Conservation (phyloP, 768 basidiomycete species). For the Termitomyces sp. region DNA sequence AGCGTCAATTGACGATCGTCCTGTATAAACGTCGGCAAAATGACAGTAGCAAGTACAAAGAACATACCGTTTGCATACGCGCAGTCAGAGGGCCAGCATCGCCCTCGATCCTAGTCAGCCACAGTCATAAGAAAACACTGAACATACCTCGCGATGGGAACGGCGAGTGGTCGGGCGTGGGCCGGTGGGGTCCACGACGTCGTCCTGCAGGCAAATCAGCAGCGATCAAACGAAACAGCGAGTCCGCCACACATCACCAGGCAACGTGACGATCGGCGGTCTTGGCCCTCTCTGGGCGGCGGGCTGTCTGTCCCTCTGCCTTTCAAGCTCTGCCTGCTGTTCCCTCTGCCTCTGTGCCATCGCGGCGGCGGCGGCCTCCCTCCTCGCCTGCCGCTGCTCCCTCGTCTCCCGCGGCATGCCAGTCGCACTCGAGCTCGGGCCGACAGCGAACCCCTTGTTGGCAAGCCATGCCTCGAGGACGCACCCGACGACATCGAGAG, state of each 20-base stretch:
- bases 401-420: constrained; percentile 69
- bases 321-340: constrained; percentile 49
- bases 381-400: constrained; percentile 63
- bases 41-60: background rate
- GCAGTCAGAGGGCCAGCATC: background rate
- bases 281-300: constrained; percentile 1
- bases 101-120: background rate
- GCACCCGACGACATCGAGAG: constrained; percentile 88
- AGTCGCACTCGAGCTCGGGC: constrained; percentile 71
- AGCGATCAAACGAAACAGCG: background rate
- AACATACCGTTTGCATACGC: background rate
- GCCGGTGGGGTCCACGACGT: background rate
- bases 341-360: constrained; percentile 52
- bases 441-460: constrained; percentile 81
- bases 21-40: background rate
- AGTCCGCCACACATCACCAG: background rate
- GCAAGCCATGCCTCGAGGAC: constrained; percentile 92
- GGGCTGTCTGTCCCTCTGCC: constrained; percentile 33
- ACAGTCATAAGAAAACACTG: too few species aligned
- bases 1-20: background rate
- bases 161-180: background rate
- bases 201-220: background rate
- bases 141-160: background rate
- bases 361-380: constrained; percentile 37
- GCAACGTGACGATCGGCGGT: background rate